Evolutionary conservation across 2,329 filamentous ascomycete genomes (phyloP), one percentile per base, ranked within the genome.

Genomic region (Fusarium metavorans): DNA sequence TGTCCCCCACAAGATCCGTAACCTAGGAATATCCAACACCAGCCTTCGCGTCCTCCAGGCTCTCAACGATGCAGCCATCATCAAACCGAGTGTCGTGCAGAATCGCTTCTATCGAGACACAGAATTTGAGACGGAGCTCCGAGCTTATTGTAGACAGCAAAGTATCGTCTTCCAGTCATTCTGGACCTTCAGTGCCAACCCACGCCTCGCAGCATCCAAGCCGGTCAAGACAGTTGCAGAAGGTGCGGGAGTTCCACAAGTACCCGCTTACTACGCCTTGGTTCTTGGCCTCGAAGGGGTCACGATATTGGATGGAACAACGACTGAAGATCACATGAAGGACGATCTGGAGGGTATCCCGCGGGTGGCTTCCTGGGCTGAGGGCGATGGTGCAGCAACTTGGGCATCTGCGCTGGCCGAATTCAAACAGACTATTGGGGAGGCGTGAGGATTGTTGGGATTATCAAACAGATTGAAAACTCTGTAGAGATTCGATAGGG

Each of bases 21-120:
- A 90, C 34, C 85, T 97, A 9, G 94, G 94, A 45, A 92, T 97
- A 65, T 95, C 93, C 64, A 97, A 97, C 81, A 88, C 89, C n/a
- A 84, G 86, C n/a, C 82, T 93, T 2, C 80, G 85, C 0, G 81
- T 90, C 2, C 85, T 97, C 1, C 80, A 87, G 62, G 81, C 83
- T 6, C 82, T 95, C 1, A 85, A 87, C 68, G 78, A 84, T 2
- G 77, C 83, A 20, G 84, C 85, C 5, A 82, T 76, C 0, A 70
- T 85, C 48, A 84, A 83, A 69, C 86, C 86, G 1, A 85, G 88
- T 2, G 88, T 95, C 2, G 91, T 95, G 6, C 94, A 97, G 83
- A 96, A 97, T 78, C 88, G 93, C 2, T 94, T 97, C 82, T 89
- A 92, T 78, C 82, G 84, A 2, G 82, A 84, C 3, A 92, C 90